phyloP scores from a whole-genome alignment of 1,284 basidiomycete species.

The Thecaphora thlaspeos region DNA sequence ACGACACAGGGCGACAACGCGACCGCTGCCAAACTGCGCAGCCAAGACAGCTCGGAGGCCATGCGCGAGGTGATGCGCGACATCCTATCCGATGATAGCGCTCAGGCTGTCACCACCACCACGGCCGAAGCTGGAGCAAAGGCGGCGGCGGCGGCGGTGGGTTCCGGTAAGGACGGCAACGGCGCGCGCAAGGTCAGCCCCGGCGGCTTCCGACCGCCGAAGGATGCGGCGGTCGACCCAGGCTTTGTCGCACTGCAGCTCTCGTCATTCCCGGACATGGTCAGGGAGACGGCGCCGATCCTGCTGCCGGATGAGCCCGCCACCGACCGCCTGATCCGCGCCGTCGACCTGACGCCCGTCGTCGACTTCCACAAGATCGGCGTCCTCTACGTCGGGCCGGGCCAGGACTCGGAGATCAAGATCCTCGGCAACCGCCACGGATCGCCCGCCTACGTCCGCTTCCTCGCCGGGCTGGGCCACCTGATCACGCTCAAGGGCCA shows the following conservation, averaged over 20 bases:
- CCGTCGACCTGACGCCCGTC: constrained; percentile 83
- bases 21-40: no score
- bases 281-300: constrained; percentile 56
- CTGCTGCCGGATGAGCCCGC: constrained; percentile 62
- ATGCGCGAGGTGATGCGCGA: constrained; percentile 42
- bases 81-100: constrained; percentile 18
- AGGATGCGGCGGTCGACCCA: constrained; percentile 67
- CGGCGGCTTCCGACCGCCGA: not conserved
- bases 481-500: constrained; percentile 81
- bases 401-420: constrained; percentile 79
- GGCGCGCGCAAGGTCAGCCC: not conserved
- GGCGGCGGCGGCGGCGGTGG: constrained; percentile 2
- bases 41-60: constrained; percentile 15
- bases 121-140: not conserved
- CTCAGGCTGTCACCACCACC: not conserved
- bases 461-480: constrained; percentile 83
- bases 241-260: constrained; percentile 83
- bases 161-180: constrained; percentile 5
- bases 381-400: constrained; percentile 90
- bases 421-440: constrained; percentile 89
- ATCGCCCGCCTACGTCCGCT: constrained; percentile 89
- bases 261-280: constrained; percentile 61
- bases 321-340: constrained; percentile 69
- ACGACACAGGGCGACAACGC: no score
- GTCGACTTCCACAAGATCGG: constrained; percentile 98